Evolutionary conservation across 2,329 filamentous ascomycete species (phyloP), one percentile per base, ranked within the genome.

Genomic region (Cladophialophora exuberans): DNA sequence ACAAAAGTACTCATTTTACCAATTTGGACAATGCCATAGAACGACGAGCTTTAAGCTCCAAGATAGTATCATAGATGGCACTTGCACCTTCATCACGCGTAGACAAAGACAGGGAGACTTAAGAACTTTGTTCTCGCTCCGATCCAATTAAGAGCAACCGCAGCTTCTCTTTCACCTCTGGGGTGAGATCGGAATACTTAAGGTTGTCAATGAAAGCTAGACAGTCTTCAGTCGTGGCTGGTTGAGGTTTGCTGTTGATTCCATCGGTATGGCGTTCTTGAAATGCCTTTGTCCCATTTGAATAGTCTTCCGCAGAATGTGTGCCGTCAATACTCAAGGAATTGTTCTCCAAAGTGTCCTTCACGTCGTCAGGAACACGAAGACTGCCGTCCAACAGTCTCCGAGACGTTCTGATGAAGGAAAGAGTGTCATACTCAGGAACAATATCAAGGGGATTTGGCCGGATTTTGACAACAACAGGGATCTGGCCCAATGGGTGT

Each of bases 121-220:
- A 10, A 50, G 41, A 20, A 51, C 31, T 39, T 20, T 46, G 25
- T 50, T 38, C 38, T 33, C 55, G 58, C 51, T n/a, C 51, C 58
- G 15, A 59, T 47, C 25, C 46, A 57, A 35, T 58, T 9, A 61
- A 44, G 15, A 54, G 44, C 35, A 52, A 39, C n/a, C 33, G 23
- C 3, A 61, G 42, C 30, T 54, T 54, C 20, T 10, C 6, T 31
- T 11, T 20, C 6, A 36, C 23, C 25, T 44, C n/a, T n/a, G 15
- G 10, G 3, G 38, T 20, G n/a, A 52, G 38, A 20, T 44, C 41
- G 3, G 10, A 44, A 38, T 20, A 48, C 18, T 17, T 39, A 4
- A 36, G 18, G 7, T 26, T 33, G n/a, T 15, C 6, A 6, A 45
- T 38, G 23, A 52, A 52, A 4, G 25, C 39, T 4, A 25, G 36